These are phyloP conservation scores for Leccinum griseonigrum DNA, from an alignment of 1,284 basidiomycete species.

Conservation along the genomic window DNA sequence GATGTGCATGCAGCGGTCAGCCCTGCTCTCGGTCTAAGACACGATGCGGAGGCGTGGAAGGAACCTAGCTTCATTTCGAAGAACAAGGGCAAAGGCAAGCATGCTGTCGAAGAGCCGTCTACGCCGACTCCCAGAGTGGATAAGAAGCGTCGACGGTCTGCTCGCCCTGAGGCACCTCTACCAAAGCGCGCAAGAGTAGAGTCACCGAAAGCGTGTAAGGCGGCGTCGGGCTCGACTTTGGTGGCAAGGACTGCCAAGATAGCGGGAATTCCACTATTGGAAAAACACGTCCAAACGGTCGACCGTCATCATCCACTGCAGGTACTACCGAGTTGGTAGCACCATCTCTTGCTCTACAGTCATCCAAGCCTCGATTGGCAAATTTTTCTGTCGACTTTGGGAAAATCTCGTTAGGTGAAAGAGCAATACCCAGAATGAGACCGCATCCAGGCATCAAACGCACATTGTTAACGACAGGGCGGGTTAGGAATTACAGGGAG, in stretches of 20 bases:
- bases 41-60: slow-evolving; percentile 29
- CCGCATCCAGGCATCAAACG: slow-evolving; percentile 7
- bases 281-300: slow-evolving; percentile 2
- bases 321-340: neutral
- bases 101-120: slow-evolving; percentile 4
- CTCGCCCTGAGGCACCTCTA: slow-evolving; percentile 4
- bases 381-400: slow-evolving; percentile 20
- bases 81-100: slow-evolving; percentile 22
- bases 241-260: neutral
- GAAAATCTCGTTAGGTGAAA: slow-evolving; percentile 6
- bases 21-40: slow-evolving; percentile 4
- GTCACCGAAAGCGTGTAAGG: neutral
- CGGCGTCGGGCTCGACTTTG: neutral
- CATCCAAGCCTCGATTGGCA: slow-evolving; percentile 19
- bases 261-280: neutral
- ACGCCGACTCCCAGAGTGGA: neutral
- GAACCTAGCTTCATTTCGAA: slow-evolving; percentile 28
- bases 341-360: neutral
- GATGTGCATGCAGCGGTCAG: neutral
- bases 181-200: slow-evolving; percentile 16
- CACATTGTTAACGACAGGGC: slow-evolving; percentile 29
- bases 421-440: slow-evolving; percentile 8
- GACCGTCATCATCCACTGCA: neutral
- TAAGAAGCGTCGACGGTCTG: slow-evolving; percentile 19
- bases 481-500: slow-evolving; percentile 22